These are phyloP conservation scores for Trichoderma oligosporum DNA, from an alignment of 2,329 filamentous ascomycete species.

Conservation along the genomic window DNA sequence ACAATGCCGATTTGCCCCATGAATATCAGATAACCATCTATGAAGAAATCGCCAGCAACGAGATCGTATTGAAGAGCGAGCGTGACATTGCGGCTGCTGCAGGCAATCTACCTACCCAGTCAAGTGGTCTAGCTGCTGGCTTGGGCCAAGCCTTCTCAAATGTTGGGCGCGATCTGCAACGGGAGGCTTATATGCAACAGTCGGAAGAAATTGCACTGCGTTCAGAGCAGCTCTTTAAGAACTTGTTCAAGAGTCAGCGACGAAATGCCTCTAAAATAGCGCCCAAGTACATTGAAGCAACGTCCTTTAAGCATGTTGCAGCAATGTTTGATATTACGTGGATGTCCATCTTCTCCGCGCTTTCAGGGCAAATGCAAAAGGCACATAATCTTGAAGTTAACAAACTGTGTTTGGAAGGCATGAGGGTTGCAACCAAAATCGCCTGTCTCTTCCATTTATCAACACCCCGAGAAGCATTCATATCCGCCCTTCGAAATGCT, in stretches of 20 bases:
- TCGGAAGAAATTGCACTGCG: conserved; percentile 82
- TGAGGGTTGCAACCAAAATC: conserved; percentile 89
- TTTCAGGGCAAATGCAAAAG: conserved; percentile 91
- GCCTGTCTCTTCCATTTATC: conserved; percentile 90
- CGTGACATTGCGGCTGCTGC: conserved; percentile 81
- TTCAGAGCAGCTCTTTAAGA: conserved; percentile 85
- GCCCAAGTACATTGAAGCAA: conserved; percentile 82
- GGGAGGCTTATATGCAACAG: conserved; percentile 90
- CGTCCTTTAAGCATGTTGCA: conserved; percentile 89
- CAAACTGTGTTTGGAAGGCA: conserved; percentile 87
- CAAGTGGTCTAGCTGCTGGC: conserved; percentile 71
- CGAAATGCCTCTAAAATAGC: conserved; percentile 68
- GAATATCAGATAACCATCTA: conserved; percentile 88
- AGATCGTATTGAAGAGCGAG: conserved; percentile 93
- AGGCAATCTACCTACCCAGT: conserved; percentile 56
- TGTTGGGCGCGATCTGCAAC: conserved; percentile 83
- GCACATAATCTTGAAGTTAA: conserved; percentile 90
- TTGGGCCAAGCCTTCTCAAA: conserved; percentile 88
- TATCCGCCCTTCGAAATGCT: conserved; percentile 85
- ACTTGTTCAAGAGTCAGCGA: conserved; percentile 83
- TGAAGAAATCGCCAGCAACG: conserved; percentile 85
- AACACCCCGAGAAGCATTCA: conserved; percentile 91
- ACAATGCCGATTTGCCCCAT: conserved; percentile 85
- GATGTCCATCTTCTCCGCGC: conserved; percentile 97
- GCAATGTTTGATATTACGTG: conserved; percentile 99